Evolutionary conservation across 2,329 filamentous ascomycete species (phyloP).

Genomic region (Fusarium newnesense): DNA sequence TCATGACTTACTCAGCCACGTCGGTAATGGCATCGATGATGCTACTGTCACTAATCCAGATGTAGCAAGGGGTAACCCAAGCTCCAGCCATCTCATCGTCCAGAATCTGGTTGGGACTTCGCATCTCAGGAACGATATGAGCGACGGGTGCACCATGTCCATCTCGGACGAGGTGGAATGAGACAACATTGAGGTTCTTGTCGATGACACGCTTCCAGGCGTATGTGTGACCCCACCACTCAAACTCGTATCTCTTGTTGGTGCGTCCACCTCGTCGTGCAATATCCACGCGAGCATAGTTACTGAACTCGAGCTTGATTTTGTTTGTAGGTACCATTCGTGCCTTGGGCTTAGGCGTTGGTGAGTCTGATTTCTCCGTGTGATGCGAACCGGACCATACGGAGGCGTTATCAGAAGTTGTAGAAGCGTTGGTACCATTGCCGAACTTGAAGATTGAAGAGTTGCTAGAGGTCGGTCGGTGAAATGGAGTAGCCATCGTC

Average conservation of each 20-base stretch:
- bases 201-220: conserved; percentile 83
- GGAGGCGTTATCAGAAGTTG: conserved; percentile 37
- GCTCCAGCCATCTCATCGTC: conserved; percentile 82
- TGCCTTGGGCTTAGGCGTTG: conserved; percentile 49
- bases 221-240: conserved; percentile 92
- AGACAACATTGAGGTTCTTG: conserved; percentile 73
- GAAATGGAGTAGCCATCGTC: conserved; percentile 53
- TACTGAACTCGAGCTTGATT: conserved; percentile 93
- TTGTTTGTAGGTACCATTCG: conserved; percentile 72
- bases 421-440: conserved; percentile 21
- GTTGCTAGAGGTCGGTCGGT: conserved; percentile 41
- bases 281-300: conserved; percentile 93
- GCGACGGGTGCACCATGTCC: conserved; percentile 73
- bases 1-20: conserved; percentile 79
- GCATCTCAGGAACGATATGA: conserved; percentile 83
- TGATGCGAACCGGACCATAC: conserved; percentile 41
- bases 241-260: conserved; percentile 85
- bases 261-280: conserved; percentile 72
- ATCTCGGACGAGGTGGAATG: conserved; percentile 82
- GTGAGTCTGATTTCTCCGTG: conserved; percentile 27
- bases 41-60: conserved; percentile 85
- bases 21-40: conserved; percentile 78
- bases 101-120: conserved; percentile 75
- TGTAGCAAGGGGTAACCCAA: conserved; percentile 89
- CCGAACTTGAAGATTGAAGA: conserved; percentile 38